Conservation (phyloP, 2,329 filamentous ascomycete genomes). For the Lachnellula willkommii region DNA sequence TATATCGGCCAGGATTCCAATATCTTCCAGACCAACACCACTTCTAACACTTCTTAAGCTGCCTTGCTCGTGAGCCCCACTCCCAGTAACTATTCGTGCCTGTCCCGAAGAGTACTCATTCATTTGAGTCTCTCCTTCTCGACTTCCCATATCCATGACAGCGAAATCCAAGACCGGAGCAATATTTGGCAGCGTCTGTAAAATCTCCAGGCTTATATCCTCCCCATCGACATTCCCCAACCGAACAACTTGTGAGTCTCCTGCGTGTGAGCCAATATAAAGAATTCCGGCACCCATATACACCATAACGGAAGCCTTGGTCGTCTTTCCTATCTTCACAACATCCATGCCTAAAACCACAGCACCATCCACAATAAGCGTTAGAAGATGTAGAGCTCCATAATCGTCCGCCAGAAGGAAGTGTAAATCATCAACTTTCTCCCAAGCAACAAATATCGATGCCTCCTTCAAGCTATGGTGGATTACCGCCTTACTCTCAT, state of each 20-base stretch:
- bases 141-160: slow-evolving; percentile 91
- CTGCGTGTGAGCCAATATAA: slow-evolving; percentile 88
- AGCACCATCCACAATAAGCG: slow-evolving; percentile 61
- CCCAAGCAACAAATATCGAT: slow-evolving; percentile 89
- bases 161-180: slow-evolving; percentile 90
- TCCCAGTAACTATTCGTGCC: slow-evolving; percentile 86
- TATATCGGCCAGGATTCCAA: slow-evolving; percentile 77
- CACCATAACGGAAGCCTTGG: slow-evolving; percentile 71
- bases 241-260: slow-evolving; percentile 78
- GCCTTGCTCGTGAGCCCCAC: slow-evolving; percentile 83
- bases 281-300: slow-evolving; percentile 69
- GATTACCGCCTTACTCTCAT: slow-evolving; percentile 62
- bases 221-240: slow-evolving; percentile 45
- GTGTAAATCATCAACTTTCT: slow-evolving; percentile 70
- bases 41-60: slow-evolving; percentile 86
- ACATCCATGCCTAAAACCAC: slow-evolving; percentile 70
- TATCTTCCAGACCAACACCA: slow-evolving; percentile 85
- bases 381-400: slow-evolving; percentile 77
- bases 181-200: slow-evolving; percentile 78
- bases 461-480: slow-evolving; percentile 63
- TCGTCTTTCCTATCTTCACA: slow-evolving; percentile 58
- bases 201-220: slow-evolving; percentile 46
- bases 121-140: slow-evolving; percentile 69
- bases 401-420: slow-evolving; percentile 94
- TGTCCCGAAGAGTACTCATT: slow-evolving; percentile 95